These are phyloP conservation scores for Primulina tabacum DNA, from an alignment of 257 asterid genomes.

Conservation along the genomic window DNA sequence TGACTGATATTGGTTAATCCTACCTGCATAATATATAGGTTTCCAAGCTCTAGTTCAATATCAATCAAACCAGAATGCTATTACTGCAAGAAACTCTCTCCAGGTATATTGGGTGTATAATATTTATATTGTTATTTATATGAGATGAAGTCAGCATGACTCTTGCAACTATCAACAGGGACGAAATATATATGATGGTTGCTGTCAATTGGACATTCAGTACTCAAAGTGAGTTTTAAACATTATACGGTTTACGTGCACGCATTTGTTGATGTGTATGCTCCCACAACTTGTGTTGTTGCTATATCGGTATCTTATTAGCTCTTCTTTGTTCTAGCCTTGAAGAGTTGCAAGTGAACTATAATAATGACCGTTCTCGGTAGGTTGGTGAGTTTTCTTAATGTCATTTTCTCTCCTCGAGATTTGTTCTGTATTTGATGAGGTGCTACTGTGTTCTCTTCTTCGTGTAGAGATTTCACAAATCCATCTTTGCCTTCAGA, in stretches of 20 bases:
- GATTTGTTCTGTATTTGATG: constrained; percentile 26
- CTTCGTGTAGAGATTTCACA: constrained; percentile 77
- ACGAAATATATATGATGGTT: constrained; percentile 93
- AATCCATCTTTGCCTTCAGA: constrained; percentile 93
- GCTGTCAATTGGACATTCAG: constrained; percentile 98
- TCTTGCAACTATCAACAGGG: constrained; percentile 51
- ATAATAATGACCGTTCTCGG: constrained; percentile 95
- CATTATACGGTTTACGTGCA: constrained; percentile 15
- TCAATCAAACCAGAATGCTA: constrained; percentile 72
- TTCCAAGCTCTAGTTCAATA: constrained; percentile 93
- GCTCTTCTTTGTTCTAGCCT: constrained; percentile 55
- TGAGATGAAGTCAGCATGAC: constrained; percentile 19
- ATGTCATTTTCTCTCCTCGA: constrained; percentile 15
- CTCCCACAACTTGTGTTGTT: constrained; percentile 19
- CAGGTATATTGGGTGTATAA: constrained; percentile 47
- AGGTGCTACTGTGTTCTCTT: constrained; percentile 29
- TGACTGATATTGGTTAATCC: constrained; percentile 18
- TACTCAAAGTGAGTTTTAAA: constrained; percentile 72
- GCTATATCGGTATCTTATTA: constrained; percentile 22
- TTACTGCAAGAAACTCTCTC: constrained; percentile 79
- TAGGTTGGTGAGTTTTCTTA: constrained; percentile 30
- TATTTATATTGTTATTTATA: constrained; percentile 1
- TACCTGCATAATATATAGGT: constrained; percentile 52
- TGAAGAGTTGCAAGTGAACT: constrained; percentile 95
- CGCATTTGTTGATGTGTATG: constrained; percentile 8